phyloP scores from a whole-genome alignment of 1,139 yeast genomes.

The Ogataea hybrid region DNA sequence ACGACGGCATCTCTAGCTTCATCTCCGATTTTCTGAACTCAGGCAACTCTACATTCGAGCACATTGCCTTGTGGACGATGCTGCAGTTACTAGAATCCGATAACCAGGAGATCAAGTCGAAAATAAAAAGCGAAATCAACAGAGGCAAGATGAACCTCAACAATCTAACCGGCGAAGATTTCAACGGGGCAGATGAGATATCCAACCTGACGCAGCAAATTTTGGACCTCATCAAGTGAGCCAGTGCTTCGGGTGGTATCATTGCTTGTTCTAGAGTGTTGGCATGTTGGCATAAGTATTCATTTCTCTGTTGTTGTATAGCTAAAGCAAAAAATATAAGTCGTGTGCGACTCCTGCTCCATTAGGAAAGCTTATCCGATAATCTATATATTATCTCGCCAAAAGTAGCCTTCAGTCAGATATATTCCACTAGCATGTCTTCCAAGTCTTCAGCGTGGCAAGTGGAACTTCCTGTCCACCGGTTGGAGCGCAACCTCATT shows the following conservation, averaged over 20 bases:
- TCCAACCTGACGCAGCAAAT: constrained; percentile 81
- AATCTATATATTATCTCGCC: constrained; percentile 1
- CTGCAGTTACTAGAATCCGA: constrained; percentile 89
- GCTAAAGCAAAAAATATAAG: constrained; percentile 1
- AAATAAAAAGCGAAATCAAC: constrained; percentile 49
- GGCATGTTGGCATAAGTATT: constrained; percentile 10
- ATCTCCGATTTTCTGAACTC: constrained; percentile 76
- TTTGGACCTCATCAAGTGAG: constrained; percentile 37
- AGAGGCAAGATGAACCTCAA: constrained; percentile 31
- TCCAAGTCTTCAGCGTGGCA: constrained; percentile 11
- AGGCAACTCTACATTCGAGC: constrained; percentile 95
- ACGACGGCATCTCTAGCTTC: constrained; percentile 93
- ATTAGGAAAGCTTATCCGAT: constrained; percentile 15
- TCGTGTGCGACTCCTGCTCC: constrained; percentile 10
- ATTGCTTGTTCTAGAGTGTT: constrained; percentile 8
- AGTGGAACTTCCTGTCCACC: constrained; percentile 21
- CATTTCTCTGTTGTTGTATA: constrained; percentile 9
- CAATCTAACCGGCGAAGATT: constrained; percentile 35
- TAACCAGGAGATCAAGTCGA: constrained; percentile 62
- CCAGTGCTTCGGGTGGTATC: neutral
- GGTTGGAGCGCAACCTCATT: constrained; percentile 34
- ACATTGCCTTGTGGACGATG: constrained; percentile 96
- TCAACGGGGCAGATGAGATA: constrained; percentile 63
- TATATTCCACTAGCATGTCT: neutral
- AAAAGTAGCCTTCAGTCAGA: neutral